Evolutionary conservation across 768 basidiomycete species (phyloP).

Genomic region (Termitomyces eurrhizus): DNA sequence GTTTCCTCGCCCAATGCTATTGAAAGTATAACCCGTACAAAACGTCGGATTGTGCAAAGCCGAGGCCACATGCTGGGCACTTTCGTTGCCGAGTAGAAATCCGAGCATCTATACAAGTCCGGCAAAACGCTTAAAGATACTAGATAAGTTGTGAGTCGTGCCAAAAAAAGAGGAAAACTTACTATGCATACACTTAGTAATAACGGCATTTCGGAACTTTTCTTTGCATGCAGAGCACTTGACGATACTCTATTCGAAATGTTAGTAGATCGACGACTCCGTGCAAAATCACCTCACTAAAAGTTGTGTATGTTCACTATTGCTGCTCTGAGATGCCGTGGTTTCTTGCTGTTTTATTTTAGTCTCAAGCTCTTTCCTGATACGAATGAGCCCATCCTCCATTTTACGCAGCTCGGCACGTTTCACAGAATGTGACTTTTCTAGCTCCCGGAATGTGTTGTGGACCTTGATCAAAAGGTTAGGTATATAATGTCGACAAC

Average conservation of each 20-base stretch:
- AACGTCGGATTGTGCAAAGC: slow-evolving; percentile 83
- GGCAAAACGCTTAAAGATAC: slow-evolving; percentile 67
- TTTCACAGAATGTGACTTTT: slow-evolving; percentile 26
- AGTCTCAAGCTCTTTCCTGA: slow-evolving; percentile 39
- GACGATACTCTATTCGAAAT: slow-evolving; percentile 57
- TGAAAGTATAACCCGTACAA: slow-evolving; percentile 42
- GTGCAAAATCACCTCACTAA: slow-evolving; percentile 39
- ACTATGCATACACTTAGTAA: slow-evolving; percentile 94
- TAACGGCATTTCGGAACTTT: slow-evolving; percentile 72
- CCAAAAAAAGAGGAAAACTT: slow-evolving; percentile 27
- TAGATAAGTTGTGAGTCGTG: neutral
- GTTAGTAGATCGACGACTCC: neutral
- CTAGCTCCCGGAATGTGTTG: slow-evolving; percentile 29
- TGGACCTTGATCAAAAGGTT: slow-evolving; percentile 22
- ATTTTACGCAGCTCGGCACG: slow-evolving; percentile 34
- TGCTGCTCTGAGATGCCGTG: slow-evolving; percentile 2
- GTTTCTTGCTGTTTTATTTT: slow-evolving; percentile 11
- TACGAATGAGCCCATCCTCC: slow-evolving; percentile 46
- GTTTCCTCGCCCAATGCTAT: slow-evolving; percentile 21
- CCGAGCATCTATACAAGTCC: slow-evolving; percentile 80
- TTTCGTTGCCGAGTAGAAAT: slow-evolving; percentile 88
- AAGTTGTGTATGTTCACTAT: slow-evolving; percentile 23
- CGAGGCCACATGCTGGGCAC: slow-evolving; percentile 83
- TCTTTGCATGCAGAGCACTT: slow-evolving; percentile 86
- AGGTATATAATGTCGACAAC: neutral